Evolutionary conservation across 495 filamentous ascomycete species (phyloP).

Genomic region (Neurospora hispaniola): DNA sequence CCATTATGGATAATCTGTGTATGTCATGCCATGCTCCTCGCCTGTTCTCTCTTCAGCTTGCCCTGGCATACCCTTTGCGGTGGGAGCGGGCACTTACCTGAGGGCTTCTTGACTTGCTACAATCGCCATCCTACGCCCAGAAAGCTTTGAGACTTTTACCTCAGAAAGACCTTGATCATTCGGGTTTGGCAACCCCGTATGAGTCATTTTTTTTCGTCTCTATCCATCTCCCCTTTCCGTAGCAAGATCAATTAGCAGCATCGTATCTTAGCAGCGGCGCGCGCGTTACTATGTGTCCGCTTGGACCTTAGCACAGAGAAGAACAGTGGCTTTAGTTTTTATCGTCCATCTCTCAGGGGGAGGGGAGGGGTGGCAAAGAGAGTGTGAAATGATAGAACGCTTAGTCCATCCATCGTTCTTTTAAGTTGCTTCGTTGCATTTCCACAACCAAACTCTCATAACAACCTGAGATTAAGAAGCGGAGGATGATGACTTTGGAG

Average conservation of each 20-base stretch:
- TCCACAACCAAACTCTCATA: neutral
- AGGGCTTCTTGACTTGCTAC: neutral
- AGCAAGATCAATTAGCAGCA: neutral
- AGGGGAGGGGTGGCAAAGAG: neutral
- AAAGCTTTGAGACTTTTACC: neutral
- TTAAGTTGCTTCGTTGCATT: neutral
- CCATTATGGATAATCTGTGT: neutral
- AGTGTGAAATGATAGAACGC: neutral
- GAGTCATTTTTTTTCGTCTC: neutral
- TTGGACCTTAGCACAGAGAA: neutral
- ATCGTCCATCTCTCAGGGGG: neutral
- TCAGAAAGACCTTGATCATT: neutral
- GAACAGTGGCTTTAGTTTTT: neutral
- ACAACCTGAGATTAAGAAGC: neutral
- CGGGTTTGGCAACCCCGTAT: neutral
- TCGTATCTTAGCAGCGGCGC: neutral
- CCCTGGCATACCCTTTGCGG: neutral
- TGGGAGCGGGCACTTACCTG: neutral
- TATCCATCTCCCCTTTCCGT: neutral
- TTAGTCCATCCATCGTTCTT: neutral
- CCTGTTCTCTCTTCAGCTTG: neutral
- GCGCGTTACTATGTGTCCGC: neutral
- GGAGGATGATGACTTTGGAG: neutral
- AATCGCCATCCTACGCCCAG: neutral
- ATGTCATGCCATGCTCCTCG: neutral